These are phyloP conservation scores for Trichoderma asperellum DNA, from an alignment of 2,329 filamentous ascomycete species.

Conservation along the genomic window DNA sequence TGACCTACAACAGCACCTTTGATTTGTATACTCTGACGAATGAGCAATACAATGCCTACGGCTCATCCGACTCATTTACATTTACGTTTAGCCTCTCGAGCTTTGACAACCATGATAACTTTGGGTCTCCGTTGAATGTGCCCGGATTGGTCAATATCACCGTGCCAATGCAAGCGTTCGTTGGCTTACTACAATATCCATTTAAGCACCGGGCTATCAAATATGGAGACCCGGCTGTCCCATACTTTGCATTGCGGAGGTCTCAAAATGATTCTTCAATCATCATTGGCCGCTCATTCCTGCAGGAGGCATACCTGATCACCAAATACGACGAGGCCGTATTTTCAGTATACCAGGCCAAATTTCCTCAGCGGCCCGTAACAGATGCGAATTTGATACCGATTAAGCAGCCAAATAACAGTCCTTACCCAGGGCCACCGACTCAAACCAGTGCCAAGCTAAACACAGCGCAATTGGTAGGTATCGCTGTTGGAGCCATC, in stretches of 20 bases:
- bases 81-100: slow-evolving; percentile 63
- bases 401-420: slow-evolving; percentile 50
- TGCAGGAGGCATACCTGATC: slow-evolving; percentile 69
- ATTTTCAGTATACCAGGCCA: slow-evolving; percentile 61
- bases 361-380: slow-evolving; percentile 51
- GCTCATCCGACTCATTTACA: slow-evolving; percentile 49
- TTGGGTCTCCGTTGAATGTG: slow-evolving; percentile 53
- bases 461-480: slow-evolving; percentile 48
- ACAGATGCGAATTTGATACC: slow-evolving; percentile 47
- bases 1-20: slow-evolving; percentile 66
- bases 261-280: slow-evolving; percentile 57
- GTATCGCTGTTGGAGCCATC: slow-evolving; percentile 51
- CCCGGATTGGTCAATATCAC: slow-evolving; percentile 62
- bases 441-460: slow-evolving; percentile 37
- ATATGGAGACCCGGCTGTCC: slow-evolving; percentile 51
- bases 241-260: slow-evolving; percentile 69
- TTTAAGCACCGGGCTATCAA: slow-evolving; percentile 50
- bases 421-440: slow-evolving; percentile 50
- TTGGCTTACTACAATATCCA: slow-evolving; percentile 54
- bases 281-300: slow-evolving; percentile 68
- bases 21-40: slow-evolving; percentile 67
- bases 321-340: slow-evolving; percentile 58
- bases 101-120: slow-evolving; percentile 56
- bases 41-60: slow-evolving; percentile 56
- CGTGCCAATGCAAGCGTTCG: slow-evolving; percentile 55